Evolutionary conservation across 2,329 filamentous ascomycete genomes (phyloP), one percentile per base, ranked within the genome.

Genomic region (Pseudogymnoascus sp.): DNA sequence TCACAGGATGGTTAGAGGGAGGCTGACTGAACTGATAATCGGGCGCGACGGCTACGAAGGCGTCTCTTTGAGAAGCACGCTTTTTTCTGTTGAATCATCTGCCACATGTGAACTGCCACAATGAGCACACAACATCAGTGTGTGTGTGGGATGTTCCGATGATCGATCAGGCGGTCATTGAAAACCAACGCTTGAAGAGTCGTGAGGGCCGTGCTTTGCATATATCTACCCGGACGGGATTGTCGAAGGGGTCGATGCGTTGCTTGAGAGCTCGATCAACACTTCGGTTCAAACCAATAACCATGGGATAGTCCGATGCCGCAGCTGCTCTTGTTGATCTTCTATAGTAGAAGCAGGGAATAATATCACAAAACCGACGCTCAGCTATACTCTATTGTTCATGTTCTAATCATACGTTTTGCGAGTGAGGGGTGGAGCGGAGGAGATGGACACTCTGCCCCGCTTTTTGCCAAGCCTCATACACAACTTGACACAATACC

Each of bases 401-500:
- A 21, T 19, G 16, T 19, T 31, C n/a, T 10, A n/a, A n/a, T n/a
- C n/a, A n/a, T n/a, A n/a, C 49, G 31, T 19, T 55, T 55, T 55
- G 16, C 29, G 29, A 55, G 29, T 55, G 49, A 55, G 49, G 26
- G 26, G 11, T 4, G 29, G 49, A 26, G 23, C 23, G 23, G 23
- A 29, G 29, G n/a, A 14, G 5, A 19, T 33, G 29, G 49, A 4
- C 45, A 12, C 45, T 31, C 10, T 55, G 49, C 49, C 29, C 49
- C 49, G 29, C 49, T 55, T 55, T 10, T 33, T 33, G 49, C 49
- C 49, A 55, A 55, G 49, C 49, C 11, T 55, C 49, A n/a, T 55
- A 55, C 29, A 35, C 49, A 33, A 55, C 49, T 55, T 55, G 49
- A 55, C 49, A 55, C 49, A 55, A 33, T 21, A 55, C 49, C 49